Base-by-base conservation (phyloP, 2,329 filamentous ascomycete genomes). In the Diplodia sapinea region DNA sequence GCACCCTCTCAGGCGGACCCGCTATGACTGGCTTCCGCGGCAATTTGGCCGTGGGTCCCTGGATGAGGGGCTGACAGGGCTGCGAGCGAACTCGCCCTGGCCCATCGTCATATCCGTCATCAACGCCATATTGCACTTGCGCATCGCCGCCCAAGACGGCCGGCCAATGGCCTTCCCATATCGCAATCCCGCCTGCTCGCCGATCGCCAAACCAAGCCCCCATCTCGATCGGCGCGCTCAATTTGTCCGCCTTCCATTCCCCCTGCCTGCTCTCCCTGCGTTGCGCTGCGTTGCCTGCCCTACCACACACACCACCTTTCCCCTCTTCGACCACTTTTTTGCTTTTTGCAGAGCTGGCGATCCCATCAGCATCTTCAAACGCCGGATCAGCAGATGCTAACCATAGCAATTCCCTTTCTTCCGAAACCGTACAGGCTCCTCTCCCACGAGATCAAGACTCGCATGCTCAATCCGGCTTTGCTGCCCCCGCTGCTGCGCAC, bases 401-500 rank as follows among this genome's bases (percentile, higher is more conserved):
- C 52, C 17, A 55, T 12, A 8, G 15, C 29, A 36, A 59, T 29
- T 43, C 23, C 56, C 29, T 20, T 20, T 55, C 52, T 55, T 69
- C 70, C 54, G 54, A 57, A 57, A 57, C 54, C 67, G 43, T 51
- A 17, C 75, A 85, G 83, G 70, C 77, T 83, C 61, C 77, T 84
- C 70, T 82, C 82, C 57, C 76, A 81, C 74, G 75, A 78, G 68
- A 73, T 84, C 70, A 78, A 79, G 70, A 76, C 74, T 55, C 76
- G 71, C 57, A 70, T 84, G 64, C 74, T 82, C 68, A 78, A 80
- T 74, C 79, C 82, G 70, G 74, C 77, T 70, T 77, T 79, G 68
- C 71, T 85, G 38, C 82, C 83, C 66, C 74, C 78, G 59, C 73
- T 83, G 38, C 85, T 94, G 73, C 87, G 88, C 76, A 86, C 88